Percentiles rank a stretch among this genome's conserved stretches.
These are phyloP conservation scores for Heterobasidion annosum DNA, from an alignment of 1,284 basidiomycete species.

Conservation along the genomic window DNA sequence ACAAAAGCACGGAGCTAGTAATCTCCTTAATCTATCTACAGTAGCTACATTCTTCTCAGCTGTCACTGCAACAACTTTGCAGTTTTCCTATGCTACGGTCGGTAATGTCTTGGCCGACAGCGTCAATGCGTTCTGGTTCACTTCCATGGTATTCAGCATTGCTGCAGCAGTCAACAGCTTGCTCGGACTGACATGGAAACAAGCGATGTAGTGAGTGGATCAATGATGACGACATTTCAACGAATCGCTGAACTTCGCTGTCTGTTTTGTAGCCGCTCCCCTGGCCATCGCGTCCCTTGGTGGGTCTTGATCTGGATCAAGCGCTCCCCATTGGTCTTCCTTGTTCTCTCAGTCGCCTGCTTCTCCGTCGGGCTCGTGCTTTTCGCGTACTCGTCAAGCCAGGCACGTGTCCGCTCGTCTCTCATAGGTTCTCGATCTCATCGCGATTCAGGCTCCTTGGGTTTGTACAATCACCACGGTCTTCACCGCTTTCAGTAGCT, in stretches of 20 bases:
- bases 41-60: conserved; percentile 74
- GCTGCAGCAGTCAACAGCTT: conserved; percentile 68
- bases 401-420: conserved; percentile 28
- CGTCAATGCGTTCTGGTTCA: conserved; percentile 69
- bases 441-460: conserved; percentile 35
- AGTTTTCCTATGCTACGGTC: conserved; percentile 45
- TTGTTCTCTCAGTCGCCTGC: conserved; percentile 64
- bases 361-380: conserved; percentile 63
- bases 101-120: conserved; percentile 28
- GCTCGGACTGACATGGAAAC: conserved; percentile 66
- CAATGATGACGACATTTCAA: background rate
- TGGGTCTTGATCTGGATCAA: conserved; percentile 79
- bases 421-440: background rate
- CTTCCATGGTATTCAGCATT: conserved; percentile 67
- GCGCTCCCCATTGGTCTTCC: conserved; percentile 64
- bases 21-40: conserved; percentile 62
- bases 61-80: conserved; percentile 63
- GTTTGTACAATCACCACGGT: conserved; percentile 68
- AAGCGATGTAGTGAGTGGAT: conserved; percentile 66
- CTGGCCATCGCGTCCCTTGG: conserved; percentile 63
- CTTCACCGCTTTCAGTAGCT: conserved; percentile 65
- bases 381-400: conserved; percentile 54
- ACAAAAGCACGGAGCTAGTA: conserved; percentile 61
- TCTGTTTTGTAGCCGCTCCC: conserved; percentile 34
- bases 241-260: background rate